Conservation (phyloP, 2,329 filamentous ascomycete species). For the Beauveria australis region DNA sequence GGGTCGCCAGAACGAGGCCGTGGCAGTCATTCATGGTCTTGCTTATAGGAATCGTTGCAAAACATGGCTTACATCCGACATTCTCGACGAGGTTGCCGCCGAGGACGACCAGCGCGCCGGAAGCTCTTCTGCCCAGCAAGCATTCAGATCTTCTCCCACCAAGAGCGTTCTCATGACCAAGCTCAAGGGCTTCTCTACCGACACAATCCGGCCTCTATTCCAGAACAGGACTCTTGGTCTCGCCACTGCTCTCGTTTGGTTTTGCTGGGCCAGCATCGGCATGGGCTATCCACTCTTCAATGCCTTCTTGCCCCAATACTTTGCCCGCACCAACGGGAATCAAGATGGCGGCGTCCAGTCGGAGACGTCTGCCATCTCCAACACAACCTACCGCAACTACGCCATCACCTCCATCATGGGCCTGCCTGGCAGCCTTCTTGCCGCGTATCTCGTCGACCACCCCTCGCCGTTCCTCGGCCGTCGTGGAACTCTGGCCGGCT, state of each 20-base stretch:
- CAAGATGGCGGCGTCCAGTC: constrained; percentile 20
- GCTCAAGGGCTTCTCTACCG: constrained; percentile 57
- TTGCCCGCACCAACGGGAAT: constrained; percentile 47
- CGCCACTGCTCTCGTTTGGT: constrained; percentile 57
- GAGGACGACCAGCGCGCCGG: constrained; percentile 27
- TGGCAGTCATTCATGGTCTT: constrained; percentile 71
- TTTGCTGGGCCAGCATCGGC: constrained; percentile 74
- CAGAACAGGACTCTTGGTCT: constrained; percentile 41
- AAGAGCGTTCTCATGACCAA: constrained; percentile 45
- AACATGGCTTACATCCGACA: constrained; percentile 70
- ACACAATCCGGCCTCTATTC: constrained; percentile 61
- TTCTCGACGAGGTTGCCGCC: constrained; percentile 47
- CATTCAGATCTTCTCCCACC: constrained; percentile 17
- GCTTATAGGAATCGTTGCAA: constrained; percentile 61
- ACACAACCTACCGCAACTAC: constrained; percentile 66
- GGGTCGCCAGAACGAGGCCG: constrained; percentile 70
- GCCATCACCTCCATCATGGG: constrained; percentile 71
- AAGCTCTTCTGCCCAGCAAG: constrained; percentile 12
- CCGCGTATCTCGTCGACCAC: constrained; percentile 62
- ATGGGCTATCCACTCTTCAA: constrained; percentile 88
- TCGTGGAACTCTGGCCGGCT: constrained; percentile 61
- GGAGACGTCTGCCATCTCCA: constrained; percentile 30
- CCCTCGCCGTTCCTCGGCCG: constrained; percentile 57
- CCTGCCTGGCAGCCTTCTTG: constrained; percentile 68
- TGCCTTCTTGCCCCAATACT: constrained; percentile 81